A percentile compares a stretch with the other conserved stretches of the same genome.
These are phyloP conservation scores for Penicillium sp. DNA, from an alignment of 2,329 filamentous ascomycete genomes.

Conservation along the genomic window DNA sequence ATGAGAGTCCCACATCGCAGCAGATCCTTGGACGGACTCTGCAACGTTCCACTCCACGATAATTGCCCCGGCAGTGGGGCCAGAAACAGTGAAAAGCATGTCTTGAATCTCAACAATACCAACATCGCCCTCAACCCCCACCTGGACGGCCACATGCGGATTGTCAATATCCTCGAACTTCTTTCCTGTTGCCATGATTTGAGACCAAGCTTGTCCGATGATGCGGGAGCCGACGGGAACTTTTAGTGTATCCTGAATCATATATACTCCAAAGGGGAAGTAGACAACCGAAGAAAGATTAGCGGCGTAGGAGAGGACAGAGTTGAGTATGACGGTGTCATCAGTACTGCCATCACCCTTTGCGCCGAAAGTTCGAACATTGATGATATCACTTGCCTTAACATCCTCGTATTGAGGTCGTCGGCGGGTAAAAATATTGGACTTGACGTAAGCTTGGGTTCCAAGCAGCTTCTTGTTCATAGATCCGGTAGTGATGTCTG, in stretches of 20 bases:
- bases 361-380: constrained; percentile 42
- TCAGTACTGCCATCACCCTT: constrained; percentile 56
- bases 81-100: constrained; percentile 38
- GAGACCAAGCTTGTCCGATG: constrained; percentile 55
- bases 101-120: constrained; percentile 41
- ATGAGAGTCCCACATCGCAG: constrained; percentile 35
- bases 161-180: constrained; percentile 30
- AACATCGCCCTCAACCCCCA: constrained; percentile 33
- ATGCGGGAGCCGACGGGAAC: constrained; percentile 61
- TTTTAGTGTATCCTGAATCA: constrained; percentile 67
- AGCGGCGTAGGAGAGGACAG: constrained; percentile 17
- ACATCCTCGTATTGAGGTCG: constrained; percentile 17
- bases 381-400: constrained; percentile 33
- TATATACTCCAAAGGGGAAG: constrained; percentile 73
- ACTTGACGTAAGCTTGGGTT: constrained; percentile 5
- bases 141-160: constrained; percentile 28
- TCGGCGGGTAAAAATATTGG: constrained; percentile 17
- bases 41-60: constrained; percentile 41
- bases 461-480: constrained; percentile 12
- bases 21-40: constrained; percentile 30
- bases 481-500: no score
- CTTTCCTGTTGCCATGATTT: constrained; percentile 34
- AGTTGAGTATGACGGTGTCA: constrained; percentile 24
- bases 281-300: constrained; percentile 56
- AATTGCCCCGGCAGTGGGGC: constrained; percentile 38